Base-by-base conservation (phyloP, 257 asterid genomes). In the Lithospermum erythrorhizon region DNA sequence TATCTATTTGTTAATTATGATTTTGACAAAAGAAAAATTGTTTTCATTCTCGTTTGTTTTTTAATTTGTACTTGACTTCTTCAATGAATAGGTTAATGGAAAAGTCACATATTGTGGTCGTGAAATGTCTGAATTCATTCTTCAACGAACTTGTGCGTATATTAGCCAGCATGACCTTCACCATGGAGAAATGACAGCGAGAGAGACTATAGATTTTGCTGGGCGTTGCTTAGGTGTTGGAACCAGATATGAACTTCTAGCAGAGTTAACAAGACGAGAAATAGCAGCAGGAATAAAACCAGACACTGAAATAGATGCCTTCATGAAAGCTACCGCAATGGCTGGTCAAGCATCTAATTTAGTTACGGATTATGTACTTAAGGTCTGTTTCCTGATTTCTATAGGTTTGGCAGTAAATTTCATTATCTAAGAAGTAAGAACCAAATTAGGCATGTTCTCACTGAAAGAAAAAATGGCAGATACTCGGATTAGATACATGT, bases 211-310 rank as follows among this genome's bases (percentile, higher is more conserved):
- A 7, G 95, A 89, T 79, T 89, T 89, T 76, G 80, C 97, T 1
- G 97, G 97, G 9, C 71, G 97, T 58, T 89, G 95, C 62, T 75
- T 87, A 77, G 97, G 97, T 19, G 97, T 89, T 2, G 97, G 97
- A 35, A 84, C 95, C 11, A 78, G 95, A 70, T 89, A 89, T 41
- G 93, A 87, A 0, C 35, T 89, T 84, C 73, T 89, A 68, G 68
- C 65, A 8, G 90, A 83, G 69, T 64, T 83, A 73, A 76, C 90
- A 13, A 83, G 87, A 65, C 53, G 90, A 65, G 90, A 83, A 67
- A 83, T 63, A 73, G 76, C 74, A 68, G 78, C 87, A 0, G 79
- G 82, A 23, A 81, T 83, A 32, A 83, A 76, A 62, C 90, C 90
- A 11, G 90, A 83, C 62, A 80, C 90, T 57, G 85, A 81, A 64